Conservation (phyloP, 1,139 yeast genomes). For the Schizosaccharomyces versatilis region DNA sequence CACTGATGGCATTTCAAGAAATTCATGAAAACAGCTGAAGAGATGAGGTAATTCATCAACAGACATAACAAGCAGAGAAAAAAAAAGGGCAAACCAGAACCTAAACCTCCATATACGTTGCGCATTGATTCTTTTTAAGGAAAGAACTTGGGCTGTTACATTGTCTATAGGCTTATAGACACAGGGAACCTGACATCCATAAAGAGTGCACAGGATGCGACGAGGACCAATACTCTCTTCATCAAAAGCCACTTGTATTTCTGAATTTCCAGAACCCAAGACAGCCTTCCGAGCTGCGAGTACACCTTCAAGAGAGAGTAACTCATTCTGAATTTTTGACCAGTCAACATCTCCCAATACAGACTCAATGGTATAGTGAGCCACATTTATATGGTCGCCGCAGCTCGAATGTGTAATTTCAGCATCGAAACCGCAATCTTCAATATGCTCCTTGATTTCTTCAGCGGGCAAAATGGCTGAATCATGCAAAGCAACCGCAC, state of each 20-base stretch:
- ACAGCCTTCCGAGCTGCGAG: background rate
- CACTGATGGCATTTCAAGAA: slow-evolving; percentile 15
- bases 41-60: slow-evolving; percentile 27
- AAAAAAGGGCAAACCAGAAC: slow-evolving; percentile 28
- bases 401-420: background rate
- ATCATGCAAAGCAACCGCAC: slow-evolving; percentile 35
- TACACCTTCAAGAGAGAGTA: background rate
- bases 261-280: background rate
- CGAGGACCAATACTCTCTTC: slow-evolving; percentile 4
- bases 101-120: slow-evolving; percentile 31
- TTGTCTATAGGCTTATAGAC: background rate
- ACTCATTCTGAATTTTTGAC: background rate
- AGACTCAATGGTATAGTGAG: background rate
- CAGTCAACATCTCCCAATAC: background rate
- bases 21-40: slow-evolving; percentile 13
- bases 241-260: background rate
- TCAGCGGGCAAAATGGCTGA: background rate
- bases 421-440: slow-evolving; percentile 12
- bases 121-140: background rate
- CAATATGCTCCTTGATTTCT: slow-evolving; percentile 6
- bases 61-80: slow-evolving; percentile 45
- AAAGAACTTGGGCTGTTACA: background rate
- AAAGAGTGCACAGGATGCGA: background rate
- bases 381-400: background rate
- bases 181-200: background rate